Conservation (phyloP, 176 grass and related monocot species). For the Avena sativa region DNA sequence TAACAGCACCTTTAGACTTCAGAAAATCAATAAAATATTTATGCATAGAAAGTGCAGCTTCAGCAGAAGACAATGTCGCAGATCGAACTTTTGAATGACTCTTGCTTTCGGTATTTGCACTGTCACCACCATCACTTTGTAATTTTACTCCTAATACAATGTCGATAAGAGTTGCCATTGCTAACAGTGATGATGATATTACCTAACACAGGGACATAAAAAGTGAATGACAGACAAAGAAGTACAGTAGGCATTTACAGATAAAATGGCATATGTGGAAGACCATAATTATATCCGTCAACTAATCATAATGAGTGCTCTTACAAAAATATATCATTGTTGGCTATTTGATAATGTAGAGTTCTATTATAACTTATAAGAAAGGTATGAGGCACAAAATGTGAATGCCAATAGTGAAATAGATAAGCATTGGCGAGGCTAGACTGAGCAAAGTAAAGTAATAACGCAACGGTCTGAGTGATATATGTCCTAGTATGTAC, state of each 20-base stretch:
- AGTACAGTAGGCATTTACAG: conserved; percentile 26
- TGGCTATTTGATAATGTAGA: background rate
- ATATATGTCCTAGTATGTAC: background rate
- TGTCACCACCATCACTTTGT: conserved; percentile 52
- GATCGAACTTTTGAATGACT: conserved; percentile 73
- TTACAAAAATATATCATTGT: background rate
- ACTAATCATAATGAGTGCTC: background rate
- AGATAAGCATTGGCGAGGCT: background rate
- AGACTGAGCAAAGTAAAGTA: background rate
- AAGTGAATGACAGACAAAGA: conserved; percentile 38
- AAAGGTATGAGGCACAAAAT: background rate
- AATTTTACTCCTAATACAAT: conserved; percentile 86
- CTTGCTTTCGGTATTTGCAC: conserved; percentile 58
- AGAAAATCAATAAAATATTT: conserved; percentile 83
- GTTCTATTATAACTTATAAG: background rate
- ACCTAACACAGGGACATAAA: conserved; percentile 53
- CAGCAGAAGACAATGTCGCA: conserved; percentile 64
- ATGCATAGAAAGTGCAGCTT: conserved; percentile 77
- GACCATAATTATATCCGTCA: conserved; percentile 4
- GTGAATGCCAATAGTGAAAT: background rate
- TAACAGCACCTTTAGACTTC: conserved; percentile 70
- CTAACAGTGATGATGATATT: conserved; percentile 90
- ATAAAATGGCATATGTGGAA: conserved; percentile 13
- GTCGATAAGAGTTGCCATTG: conserved; percentile 86
- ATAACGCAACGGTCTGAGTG: background rate